A percentile compares a stretch with the other conserved stretches of the same genome.
Conservation (phyloP, 805 yeast species). For the Nematodospora valgi region DNA sequence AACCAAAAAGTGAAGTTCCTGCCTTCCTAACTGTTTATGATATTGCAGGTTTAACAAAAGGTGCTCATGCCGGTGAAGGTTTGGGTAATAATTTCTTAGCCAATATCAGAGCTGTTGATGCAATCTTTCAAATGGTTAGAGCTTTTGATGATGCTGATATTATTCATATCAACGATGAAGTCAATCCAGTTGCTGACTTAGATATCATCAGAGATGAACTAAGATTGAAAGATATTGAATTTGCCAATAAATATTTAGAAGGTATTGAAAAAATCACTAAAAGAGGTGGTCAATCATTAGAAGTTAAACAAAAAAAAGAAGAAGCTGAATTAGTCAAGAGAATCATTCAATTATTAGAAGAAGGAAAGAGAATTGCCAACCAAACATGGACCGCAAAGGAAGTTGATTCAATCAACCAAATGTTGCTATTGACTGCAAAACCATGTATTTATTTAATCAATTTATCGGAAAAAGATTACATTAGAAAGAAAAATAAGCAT, state of each 20-base stretch:
- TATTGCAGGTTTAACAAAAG: constrained; percentile 97
- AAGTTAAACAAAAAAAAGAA: constrained; percentile 84
- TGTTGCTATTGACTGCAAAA: constrained; percentile 89
- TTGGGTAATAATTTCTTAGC: constrained; percentile 96
- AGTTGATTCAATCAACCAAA: constrained; percentile 82
- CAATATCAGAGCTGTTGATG: constrained; percentile 96
- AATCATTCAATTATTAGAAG: constrained; percentile 74
- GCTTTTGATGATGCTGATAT: constrained; percentile 98
- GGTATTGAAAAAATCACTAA: constrained; percentile 73
- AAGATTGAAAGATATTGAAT: constrained; percentile 95
- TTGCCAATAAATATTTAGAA: constrained; percentile 77
- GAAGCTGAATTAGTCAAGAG: constrained; percentile 71
- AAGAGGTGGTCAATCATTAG: constrained; percentile 87
- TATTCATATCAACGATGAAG: constrained; percentile 90
- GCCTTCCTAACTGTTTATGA: constrained; percentile 92
- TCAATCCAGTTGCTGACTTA: constrained; percentile 91
- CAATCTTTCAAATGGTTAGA: constrained; percentile 95
- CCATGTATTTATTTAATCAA: constrained; percentile 92
- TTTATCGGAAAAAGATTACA: constrained; percentile 83
- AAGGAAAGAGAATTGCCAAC: constrained; percentile 85
- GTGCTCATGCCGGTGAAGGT: constrained; percentile 96
- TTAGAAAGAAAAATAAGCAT: constrained; percentile 86
- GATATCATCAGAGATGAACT: constrained; percentile 89
- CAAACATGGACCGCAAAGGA: constrained; percentile 86
- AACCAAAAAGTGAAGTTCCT: constrained; percentile 83